Percentiles rank a stretch among this genome's conserved stretches.
Conservation (phyloP, 495 filamentous ascomycete species). For the Articulospora tetracladia region DNA sequence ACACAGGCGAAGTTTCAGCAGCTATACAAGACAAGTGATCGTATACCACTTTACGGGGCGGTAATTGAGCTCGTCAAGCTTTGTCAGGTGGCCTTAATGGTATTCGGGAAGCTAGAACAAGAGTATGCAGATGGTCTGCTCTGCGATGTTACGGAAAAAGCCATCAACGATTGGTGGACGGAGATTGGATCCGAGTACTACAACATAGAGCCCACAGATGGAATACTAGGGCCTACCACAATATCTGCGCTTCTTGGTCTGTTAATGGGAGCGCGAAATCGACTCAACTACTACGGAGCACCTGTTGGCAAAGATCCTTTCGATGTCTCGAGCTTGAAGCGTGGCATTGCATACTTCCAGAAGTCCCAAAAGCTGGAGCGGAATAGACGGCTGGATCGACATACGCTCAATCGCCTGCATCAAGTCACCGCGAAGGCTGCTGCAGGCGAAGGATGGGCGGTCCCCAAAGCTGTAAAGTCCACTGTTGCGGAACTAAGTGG, state of each 20-base stretch:
- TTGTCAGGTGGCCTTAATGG: slow-evolving; percentile 81
- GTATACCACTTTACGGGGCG: slow-evolving; percentile 66
- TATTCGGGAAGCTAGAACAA: slow-evolving; percentile 83
- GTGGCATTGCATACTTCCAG: slow-evolving; percentile 83
- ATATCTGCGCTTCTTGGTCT: slow-evolving; percentile 86
- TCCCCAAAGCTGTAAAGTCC: slow-evolving; percentile 88
- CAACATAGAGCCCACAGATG: slow-evolving; percentile 87
- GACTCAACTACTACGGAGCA: slow-evolving; percentile 73
- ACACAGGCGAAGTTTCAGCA: slow-evolving; percentile 90
- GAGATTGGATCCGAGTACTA: slow-evolving; percentile 89
- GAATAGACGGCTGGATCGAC: slow-evolving; percentile 74
- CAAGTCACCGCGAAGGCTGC: slow-evolving; percentile 83
- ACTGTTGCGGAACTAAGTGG: slow-evolving; percentile 92
- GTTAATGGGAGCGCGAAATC: slow-evolving; percentile 83
- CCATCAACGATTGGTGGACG: slow-evolving; percentile 93
- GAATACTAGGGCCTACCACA: slow-evolving; percentile 86
- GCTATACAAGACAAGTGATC: slow-evolving; percentile 81
- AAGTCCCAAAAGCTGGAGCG: slow-evolving; percentile 78
- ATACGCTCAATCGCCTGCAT: slow-evolving; percentile 78
- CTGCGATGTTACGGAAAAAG: slow-evolving; percentile 88
- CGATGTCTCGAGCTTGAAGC: slow-evolving; percentile 74
- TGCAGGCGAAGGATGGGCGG: slow-evolving; percentile 65
- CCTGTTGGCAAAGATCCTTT: slow-evolving; percentile 91
- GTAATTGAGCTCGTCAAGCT: slow-evolving; percentile 90
- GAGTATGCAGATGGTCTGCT: slow-evolving; percentile 90